Conservation (phyloP, 257 asterid species). For the Leonotis leonurus region DNA sequence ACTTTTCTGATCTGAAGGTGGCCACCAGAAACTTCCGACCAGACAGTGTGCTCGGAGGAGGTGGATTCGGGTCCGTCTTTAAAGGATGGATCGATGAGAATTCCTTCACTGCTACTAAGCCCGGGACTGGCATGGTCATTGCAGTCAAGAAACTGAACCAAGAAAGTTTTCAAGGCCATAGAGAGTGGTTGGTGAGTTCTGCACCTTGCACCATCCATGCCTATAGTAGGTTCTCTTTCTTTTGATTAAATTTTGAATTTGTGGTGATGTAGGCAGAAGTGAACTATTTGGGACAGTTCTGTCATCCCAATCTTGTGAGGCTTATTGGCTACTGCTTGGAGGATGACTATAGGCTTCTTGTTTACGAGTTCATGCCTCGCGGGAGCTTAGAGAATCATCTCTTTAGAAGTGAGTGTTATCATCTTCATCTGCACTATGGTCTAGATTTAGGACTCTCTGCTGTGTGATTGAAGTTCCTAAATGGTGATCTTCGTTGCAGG, state of each 20-base stretch:
- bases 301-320: conserved; percentile 54
- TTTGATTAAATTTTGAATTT: conserved; percentile 3
- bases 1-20: conserved; percentile 48
- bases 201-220: too few species aligned
- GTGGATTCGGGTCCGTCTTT: conserved; percentile 81
- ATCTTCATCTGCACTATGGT: neutral
- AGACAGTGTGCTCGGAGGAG: conserved; percentile 79
- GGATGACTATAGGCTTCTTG: conserved; percentile 50
- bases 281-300: conserved; percentile 53
- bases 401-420: conserved; percentile 49
- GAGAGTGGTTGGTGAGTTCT: conserved; percentile 81
- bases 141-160: conserved; percentile 80
- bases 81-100: conserved; percentile 88
- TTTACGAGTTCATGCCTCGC: conserved; percentile 54
- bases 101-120: conserved; percentile 55
- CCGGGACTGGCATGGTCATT: conserved; percentile 65
- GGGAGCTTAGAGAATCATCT: conserved; percentile 70
- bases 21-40: conserved; percentile 88
- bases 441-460: neutral
- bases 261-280: conserved; percentile 42
- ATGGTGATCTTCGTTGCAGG: conserved; percentile 33
- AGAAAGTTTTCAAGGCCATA: conserved; percentile 71
- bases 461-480: neutral
- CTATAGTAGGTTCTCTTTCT: neutral
- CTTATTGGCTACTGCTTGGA: conserved; percentile 58